phyloP scores from a whole-genome alignment of 1,139 yeast species.

The Yamadazyma trypodendri region DNA sequence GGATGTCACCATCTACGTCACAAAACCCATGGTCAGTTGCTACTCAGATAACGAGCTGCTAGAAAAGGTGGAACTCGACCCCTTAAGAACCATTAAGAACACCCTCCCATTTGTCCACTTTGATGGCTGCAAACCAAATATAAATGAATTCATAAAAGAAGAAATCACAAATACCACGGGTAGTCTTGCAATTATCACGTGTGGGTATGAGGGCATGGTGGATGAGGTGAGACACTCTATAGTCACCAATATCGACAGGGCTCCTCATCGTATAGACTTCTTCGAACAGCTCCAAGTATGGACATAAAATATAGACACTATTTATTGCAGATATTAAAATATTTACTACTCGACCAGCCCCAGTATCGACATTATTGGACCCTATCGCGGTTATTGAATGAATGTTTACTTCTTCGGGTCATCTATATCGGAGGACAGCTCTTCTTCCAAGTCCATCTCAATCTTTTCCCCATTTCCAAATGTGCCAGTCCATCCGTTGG shows the following conservation, averaged over 20 bases:
- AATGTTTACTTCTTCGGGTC: no score
- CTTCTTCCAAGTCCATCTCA: slow-evolving; percentile 16
- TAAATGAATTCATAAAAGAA: slow-evolving; percentile 21
- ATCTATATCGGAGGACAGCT: neutral
- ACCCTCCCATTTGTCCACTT: slow-evolving; percentile 21
- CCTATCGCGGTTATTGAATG: no score
- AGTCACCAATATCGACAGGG: slow-evolving; percentile 20
- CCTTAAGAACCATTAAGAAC: neutral
- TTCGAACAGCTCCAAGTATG: slow-evolving; percentile 31
- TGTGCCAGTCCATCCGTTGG: slow-evolving; percentile 66
- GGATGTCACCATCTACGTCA: slow-evolving; percentile 21
- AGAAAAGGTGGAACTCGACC: neutral
- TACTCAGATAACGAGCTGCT: neutral
- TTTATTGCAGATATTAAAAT: neutral
- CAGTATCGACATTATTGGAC: no score
- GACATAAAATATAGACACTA: slow-evolving; percentile 17
- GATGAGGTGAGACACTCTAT: slow-evolving; percentile 28
- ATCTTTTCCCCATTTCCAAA: slow-evolving; percentile 47
- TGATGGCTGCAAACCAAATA: slow-evolving; percentile 30
- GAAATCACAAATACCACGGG: slow-evolving; percentile 27
- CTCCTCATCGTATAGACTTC: slow-evolving; percentile 24
- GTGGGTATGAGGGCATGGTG: slow-evolving; percentile 40
- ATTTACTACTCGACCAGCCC: no score
- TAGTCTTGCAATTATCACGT: slow-evolving; percentile 34
- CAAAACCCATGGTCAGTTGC: slow-evolving; percentile 13